phyloP scores from a whole-genome alignment of 2,329 filamentous ascomycete species.

The Paraconiothyrium brasiliense region DNA sequence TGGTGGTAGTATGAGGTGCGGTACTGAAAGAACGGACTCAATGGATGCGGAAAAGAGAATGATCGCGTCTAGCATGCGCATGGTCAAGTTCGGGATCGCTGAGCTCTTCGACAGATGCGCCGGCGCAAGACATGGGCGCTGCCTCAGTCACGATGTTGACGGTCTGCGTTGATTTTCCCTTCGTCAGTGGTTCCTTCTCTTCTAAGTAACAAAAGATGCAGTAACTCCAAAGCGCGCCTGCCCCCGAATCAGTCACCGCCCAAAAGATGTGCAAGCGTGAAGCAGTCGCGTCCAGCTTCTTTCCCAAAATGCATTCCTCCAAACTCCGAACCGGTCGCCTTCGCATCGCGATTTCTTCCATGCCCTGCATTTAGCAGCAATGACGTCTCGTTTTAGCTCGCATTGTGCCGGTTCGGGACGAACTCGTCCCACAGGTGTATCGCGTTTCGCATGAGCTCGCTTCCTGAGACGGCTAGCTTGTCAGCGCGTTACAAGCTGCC shows the following conservation, averaged over 20 bases:
- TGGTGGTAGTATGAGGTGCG: background rate
- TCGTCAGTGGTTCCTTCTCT: background rate
- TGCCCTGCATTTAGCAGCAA: constrained; percentile 7
- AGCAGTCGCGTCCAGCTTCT: background rate
- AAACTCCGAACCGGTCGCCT: background rate
- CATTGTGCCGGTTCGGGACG: constrained; percentile 21
- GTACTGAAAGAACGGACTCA: background rate
- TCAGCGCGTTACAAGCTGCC: background rate
- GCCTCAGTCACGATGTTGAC: background rate
- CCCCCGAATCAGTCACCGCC: background rate
- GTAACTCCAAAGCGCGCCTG: background rate
- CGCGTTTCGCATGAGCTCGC: constrained; percentile 19
- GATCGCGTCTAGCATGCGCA: constrained; percentile 6
- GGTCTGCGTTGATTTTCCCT: background rate
- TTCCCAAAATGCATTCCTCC: background rate
- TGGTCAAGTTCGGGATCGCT: constrained; percentile 1
- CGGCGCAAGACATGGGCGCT: constrained; percentile 7
- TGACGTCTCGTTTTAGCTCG: constrained; percentile 7
- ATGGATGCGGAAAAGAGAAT: constrained; percentile 1
- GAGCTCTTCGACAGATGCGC: constrained; percentile 2
- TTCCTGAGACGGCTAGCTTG: constrained; percentile 17
- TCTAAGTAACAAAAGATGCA: background rate
- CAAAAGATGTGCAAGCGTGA: background rate
- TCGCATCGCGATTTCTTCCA: background rate
- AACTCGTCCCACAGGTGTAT: constrained; percentile 4